A percentile compares a stretch with the other conserved stretches of the same genome.
These are phyloP conservation scores for Yamadazyma sp. DNA, from an alignment of 805 yeast species.

Conservation along the genomic window DNA sequence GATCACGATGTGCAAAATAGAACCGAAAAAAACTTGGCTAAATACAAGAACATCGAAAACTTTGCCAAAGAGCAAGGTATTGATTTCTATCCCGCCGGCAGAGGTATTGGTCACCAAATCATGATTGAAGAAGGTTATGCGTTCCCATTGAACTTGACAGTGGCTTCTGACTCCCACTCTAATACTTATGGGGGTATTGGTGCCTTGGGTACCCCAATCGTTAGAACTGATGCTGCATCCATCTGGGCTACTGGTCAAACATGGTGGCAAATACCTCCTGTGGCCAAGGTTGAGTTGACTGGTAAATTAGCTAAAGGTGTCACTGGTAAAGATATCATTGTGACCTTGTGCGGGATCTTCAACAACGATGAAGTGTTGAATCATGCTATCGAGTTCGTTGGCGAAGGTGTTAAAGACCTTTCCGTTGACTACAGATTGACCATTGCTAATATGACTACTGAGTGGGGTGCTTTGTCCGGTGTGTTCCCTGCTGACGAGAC, in stretches of 20 bases:
- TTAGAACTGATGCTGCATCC: conserved; percentile 97
- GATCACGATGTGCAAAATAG: conserved; percentile 98
- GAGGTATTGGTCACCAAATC: conserved; percentile 98
- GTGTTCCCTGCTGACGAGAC: conserved; percentile 92
- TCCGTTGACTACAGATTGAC: conserved; percentile 85
- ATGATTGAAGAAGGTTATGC: conserved; percentile 99
- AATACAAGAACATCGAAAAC: conserved; percentile 82
- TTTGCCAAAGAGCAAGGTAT: conserved; percentile 90
- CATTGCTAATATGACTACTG: conserved; percentile 97
- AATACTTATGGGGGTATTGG: conserved; percentile 96
- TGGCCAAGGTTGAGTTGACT: conserved; percentile 84
- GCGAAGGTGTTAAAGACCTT: conserved; percentile 68
- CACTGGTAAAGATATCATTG: conserved; percentile 95
- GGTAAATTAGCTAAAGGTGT: conserved; percentile 84
- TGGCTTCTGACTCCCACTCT: conserved; percentile 97
- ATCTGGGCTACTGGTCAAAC: conserved; percentile 99
- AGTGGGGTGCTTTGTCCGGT: conserved; percentile 98
- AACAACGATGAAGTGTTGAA: conserved; percentile 90
- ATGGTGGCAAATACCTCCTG: conserved; percentile 99
- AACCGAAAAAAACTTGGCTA: conserved; percentile 80
- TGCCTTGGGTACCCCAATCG: conserved; percentile 94
- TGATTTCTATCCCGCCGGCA: conserved; percentile 97
- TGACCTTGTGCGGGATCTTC: conserved; percentile 90
- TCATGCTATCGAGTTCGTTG: conserved; percentile 92
- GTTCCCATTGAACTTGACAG: conserved; percentile 88